phyloP scores from a whole-genome alignment of 129 eudicot species.

The carrot (Daucus carota) region DNA sequence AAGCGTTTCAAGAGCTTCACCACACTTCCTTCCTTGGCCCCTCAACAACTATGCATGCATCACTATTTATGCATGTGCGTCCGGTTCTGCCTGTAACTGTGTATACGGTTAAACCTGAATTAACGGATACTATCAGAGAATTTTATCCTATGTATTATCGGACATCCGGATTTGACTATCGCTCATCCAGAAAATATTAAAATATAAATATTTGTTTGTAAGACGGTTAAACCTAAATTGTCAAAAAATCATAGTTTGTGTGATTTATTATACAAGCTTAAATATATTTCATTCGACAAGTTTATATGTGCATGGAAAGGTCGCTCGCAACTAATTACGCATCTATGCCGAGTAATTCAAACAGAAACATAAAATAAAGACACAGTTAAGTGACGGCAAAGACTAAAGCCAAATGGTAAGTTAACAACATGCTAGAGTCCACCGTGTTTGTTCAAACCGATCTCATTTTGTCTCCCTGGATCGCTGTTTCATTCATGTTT shows the following conservation, averaged over 20 bases:
- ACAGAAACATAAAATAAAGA: neutral
- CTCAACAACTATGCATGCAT: neutral
- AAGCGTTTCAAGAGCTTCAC: neutral
- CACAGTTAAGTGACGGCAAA: neutral
- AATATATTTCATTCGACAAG: too few relatives aligned
- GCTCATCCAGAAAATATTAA: too few relatives aligned
- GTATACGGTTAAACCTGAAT: too few relatives aligned
- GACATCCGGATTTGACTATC: too few relatives aligned
- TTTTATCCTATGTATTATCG: too few relatives aligned
- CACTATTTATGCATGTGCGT: conserved; percentile 2
- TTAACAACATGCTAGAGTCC: neutral
- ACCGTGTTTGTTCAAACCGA: neutral
- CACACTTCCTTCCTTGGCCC: neutral
- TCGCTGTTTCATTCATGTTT: neutral
- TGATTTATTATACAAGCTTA: too few relatives aligned
- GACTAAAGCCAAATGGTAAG: conserved; percentile 4
- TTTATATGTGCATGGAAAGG: neutral
- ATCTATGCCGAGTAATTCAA: neutral
- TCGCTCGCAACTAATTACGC: neutral
- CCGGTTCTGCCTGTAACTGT: neutral
- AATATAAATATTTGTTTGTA: too few relatives aligned
- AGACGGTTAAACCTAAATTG: too few relatives aligned
- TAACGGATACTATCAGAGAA: too few relatives aligned
- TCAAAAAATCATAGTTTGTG: too few relatives aligned
- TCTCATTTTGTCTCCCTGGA: conserved; percentile 5